Evolutionary conservation across 441 rosid species (phyloP).

Genomic region (Corymbia citriodora): DNA sequence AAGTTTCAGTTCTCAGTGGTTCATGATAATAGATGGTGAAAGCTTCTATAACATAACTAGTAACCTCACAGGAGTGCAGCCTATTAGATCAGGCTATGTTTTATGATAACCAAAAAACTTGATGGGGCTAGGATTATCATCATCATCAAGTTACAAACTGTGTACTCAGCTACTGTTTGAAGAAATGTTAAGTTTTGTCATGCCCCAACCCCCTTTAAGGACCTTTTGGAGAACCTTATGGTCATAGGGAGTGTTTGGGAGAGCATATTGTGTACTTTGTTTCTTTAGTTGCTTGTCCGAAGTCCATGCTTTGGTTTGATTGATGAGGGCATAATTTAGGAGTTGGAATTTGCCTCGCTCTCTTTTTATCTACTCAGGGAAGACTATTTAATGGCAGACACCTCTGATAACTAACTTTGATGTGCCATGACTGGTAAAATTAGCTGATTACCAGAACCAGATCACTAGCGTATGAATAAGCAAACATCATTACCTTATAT

Average conservation of each 20-base stretch:
- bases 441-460: not conserved
- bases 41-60: not conserved
- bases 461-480: not conserved
- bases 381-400: not conserved
- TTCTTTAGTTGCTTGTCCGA: not conserved
- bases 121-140: not conserved
- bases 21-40: not conserved
- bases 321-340: not conserved
- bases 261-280: not conserved
- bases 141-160: not conserved
- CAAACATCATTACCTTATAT: not conserved
- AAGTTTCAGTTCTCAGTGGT: not conserved
- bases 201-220: not conserved
- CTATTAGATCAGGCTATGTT: not conserved
- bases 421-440: not conserved
- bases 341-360: not conserved
- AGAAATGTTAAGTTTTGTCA: not conserved
- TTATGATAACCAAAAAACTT: not conserved
- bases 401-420: not conserved
- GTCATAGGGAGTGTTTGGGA: not conserved
- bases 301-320: not conserved
- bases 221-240: not conserved
- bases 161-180: not conserved
- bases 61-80: not conserved
- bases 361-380: not conserved